These are phyloP conservation scores for Daphne laureola DNA, from an alignment of 441 rosid genomes.

Conservation along the genomic window DNA sequence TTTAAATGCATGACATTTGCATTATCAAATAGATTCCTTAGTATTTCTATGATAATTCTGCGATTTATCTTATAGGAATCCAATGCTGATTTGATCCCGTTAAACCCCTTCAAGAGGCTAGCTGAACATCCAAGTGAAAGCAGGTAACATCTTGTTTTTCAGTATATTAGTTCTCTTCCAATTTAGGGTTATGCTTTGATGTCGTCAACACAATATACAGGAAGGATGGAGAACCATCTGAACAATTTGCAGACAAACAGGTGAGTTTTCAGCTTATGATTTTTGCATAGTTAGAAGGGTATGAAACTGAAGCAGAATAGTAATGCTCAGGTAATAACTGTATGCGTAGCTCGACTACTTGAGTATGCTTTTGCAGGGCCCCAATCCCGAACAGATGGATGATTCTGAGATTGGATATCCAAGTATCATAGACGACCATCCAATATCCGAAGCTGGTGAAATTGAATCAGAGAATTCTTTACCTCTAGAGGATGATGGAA, in stretches of 20 bases:
- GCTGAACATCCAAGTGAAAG: slow-evolving; percentile 53
- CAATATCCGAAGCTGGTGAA: slow-evolving; percentile 22
- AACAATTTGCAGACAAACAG: slow-evolving; percentile 36
- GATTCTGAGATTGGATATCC: slow-evolving; percentile 18
- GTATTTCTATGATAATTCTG: background rate
- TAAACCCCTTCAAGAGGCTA: slow-evolving; percentile 53
- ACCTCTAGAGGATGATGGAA: slow-evolving; percentile 39
- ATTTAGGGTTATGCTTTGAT: slow-evolving; percentile 6
- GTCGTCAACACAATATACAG: slow-evolving; percentile 30
- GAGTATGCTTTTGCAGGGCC: slow-evolving; percentile 26
- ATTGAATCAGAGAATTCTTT: slow-evolving; percentile 33
- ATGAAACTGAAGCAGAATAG: background rate
- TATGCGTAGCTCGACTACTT: too few species aligned
- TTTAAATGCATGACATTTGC: slow-evolving; percentile 10
- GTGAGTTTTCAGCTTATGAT: slow-evolving; percentile 23
- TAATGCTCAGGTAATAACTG: background rate
- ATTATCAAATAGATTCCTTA: too few species aligned
- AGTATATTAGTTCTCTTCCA: slow-evolving; percentile 4
- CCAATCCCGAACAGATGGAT: slow-evolving; percentile 22
- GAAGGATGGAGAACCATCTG: slow-evolving; percentile 28
- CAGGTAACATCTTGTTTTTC: slow-evolving; percentile 39
- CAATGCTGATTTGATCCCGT: slow-evolving; percentile 20
- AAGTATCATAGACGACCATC: slow-evolving; percentile 18
- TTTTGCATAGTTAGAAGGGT: slow-evolving; percentile 1
- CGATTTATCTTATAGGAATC: slow-evolving; percentile 35